Evolutionary conservation across 495 filamentous ascomycete genomes (phyloP).

Genomic region (Penicillium coffeae): DNA sequence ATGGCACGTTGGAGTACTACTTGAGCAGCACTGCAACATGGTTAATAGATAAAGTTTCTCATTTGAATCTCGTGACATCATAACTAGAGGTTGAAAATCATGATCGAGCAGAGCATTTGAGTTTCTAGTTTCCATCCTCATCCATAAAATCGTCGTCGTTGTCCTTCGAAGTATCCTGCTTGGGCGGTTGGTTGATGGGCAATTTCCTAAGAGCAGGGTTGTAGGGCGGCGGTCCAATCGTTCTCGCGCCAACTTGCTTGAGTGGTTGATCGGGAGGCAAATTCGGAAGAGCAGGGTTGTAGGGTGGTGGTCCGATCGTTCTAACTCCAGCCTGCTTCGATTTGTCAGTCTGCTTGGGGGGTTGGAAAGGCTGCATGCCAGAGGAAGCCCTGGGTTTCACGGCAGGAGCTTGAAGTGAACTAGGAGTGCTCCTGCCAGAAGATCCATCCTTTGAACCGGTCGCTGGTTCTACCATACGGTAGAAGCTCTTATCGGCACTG

Average conservation of each 20-base stretch:
- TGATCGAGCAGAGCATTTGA: neutral
- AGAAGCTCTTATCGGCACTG: neutral
- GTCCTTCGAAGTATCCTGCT: neutral
- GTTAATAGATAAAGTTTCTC: no score
- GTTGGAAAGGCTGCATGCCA: no score
- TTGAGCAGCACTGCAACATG: no score
- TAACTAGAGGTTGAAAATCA: neutral
- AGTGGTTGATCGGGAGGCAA: neutral
- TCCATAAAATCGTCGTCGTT: neutral
- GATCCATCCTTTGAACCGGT: neutral
- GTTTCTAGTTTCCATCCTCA: slow-evolving; percentile 5
- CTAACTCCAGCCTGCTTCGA: neutral
- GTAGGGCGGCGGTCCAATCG: neutral
- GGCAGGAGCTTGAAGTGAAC: no score
- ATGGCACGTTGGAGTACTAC: no score
- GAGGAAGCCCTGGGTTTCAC: no score
- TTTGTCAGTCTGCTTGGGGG: neutral
- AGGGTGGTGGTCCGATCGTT: neutral
- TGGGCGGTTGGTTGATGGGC: no score
- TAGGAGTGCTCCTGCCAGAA: no score
- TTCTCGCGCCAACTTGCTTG: neutral
- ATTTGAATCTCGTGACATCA: neutral
- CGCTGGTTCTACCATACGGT: neutral
- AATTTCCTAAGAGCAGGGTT: neutral
- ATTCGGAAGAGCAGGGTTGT: neutral